Conservation (phyloP, 345 rosid genomes). For the Populus alba region DNA sequence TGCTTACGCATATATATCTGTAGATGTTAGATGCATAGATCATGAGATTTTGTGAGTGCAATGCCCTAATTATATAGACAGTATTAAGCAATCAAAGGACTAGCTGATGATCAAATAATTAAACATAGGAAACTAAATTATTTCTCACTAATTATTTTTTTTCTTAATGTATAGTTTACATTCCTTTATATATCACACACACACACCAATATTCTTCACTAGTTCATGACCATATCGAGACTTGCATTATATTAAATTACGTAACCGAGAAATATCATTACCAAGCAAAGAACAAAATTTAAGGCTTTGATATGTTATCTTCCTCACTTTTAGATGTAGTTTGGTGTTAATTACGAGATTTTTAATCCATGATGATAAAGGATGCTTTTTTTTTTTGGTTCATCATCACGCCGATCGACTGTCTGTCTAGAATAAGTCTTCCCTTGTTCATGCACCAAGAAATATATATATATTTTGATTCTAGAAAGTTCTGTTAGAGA, state of each 20-base stretch:
- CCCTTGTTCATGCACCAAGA: not conserved
- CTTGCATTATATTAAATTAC: not conserved
- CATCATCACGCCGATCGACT: not conserved
- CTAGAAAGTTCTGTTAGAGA: no score
- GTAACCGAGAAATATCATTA: not conserved
- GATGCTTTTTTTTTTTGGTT: not conserved
- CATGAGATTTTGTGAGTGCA: not conserved
- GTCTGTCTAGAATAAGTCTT: not conserved
- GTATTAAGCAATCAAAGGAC: no score
- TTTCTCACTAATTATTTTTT: no score
- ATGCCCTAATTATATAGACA: not conserved
- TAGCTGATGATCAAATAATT: no score
- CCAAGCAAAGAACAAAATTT: no score
- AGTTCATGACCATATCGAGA: not conserved
- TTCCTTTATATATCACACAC: no score
- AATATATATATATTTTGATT: no score
- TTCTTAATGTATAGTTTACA: no score
- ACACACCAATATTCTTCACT: not conserved
- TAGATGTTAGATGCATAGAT: no score
- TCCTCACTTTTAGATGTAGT: not conserved
- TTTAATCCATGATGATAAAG: not conserved
- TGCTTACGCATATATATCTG: not conserved
- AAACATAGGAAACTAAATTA: no score
- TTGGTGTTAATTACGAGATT: no score
- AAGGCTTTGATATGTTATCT: not conserved